Evolutionary conservation across 2,329 filamentous ascomycete species (phyloP).

Genomic region (Alternaria gaisen): DNA sequence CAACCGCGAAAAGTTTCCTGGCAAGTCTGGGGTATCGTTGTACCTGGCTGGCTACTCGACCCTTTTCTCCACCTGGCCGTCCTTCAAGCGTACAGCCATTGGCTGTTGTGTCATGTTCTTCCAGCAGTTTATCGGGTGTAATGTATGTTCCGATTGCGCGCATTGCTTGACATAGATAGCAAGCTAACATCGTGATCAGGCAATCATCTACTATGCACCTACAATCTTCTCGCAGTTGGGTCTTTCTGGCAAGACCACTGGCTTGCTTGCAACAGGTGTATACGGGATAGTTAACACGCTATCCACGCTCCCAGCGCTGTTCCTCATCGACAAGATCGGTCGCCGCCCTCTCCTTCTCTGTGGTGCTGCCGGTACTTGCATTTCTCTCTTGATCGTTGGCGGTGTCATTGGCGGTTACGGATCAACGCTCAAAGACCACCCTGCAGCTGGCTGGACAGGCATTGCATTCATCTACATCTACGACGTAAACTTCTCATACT

Average conservation of each 20-base stretch:
- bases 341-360: conserved; percentile 68
- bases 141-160: conserved; percentile 47
- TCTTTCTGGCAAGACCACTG: conserved; percentile 64
- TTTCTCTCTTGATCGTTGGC: conserved; percentile 77
- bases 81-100: conserved; percentile 51
- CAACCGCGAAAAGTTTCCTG: conserved; percentile 44
- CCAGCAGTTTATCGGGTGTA: conserved; percentile 73
- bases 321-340: conserved; percentile 71
- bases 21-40: conserved; percentile 58
- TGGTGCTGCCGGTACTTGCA: conserved; percentile 74
- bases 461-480: conserved; percentile 70
- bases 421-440: conserved; percentile 64
- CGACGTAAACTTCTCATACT: conserved; percentile 64
- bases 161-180: background rate
- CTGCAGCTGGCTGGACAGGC: conserved; percentile 73
- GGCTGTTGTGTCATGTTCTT: conserved; percentile 53
- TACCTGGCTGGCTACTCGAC: conserved; percentile 64
- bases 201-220: conserved; percentile 5
- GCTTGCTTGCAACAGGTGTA: conserved; percentile 81
- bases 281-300: conserved; percentile 61
- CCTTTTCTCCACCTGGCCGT: conserved; percentile 55
- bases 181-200: conserved; percentile 71
- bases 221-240: conserved; percentile 82
- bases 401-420: conserved; percentile 71
- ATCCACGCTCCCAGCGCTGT: conserved; percentile 70